These are phyloP conservation scores for Verticillium klebahnii DNA, from an alignment of 2,329 filamentous ascomycete species.

Conservation along the genomic window DNA sequence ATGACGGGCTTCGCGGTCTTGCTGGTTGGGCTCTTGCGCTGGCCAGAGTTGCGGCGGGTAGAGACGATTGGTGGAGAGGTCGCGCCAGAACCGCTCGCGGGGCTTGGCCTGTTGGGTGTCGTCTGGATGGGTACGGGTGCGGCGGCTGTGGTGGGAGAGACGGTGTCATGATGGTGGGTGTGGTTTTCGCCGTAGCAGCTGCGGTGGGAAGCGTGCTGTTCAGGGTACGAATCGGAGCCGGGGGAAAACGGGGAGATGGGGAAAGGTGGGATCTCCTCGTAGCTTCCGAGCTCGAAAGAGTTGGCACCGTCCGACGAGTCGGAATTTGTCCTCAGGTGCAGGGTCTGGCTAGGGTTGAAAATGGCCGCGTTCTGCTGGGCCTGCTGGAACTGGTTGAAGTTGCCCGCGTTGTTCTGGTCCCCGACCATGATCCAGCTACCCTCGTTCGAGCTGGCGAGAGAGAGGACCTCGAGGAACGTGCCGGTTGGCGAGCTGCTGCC, in stretches of 20 bases:
- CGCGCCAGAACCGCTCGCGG: conserved; percentile 56
- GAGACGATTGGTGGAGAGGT: conserved; percentile 59
- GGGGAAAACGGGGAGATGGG: conserved; percentile 79
- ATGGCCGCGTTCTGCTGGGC: conserved; percentile 58
- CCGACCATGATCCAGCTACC: conserved; percentile 78
- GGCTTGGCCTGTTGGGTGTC: conserved; percentile 54
- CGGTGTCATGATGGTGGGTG: conserved; percentile 38
- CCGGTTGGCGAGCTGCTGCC: conserved; percentile 41
- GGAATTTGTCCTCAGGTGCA: conserved; percentile 83
- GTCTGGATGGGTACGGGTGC: conserved; percentile 67
- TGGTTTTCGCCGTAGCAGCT: conserved; percentile 58
- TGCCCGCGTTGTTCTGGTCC: conserved; percentile 53
- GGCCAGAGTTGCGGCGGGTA: conserved; percentile 63
- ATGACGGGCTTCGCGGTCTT: conserved; percentile 83
- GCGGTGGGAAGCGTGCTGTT: conserved; percentile 50
- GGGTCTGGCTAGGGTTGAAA: conserved; percentile 86
- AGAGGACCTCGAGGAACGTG: conserved; percentile 77
- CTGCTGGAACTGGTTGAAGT: conserved; percentile 58
- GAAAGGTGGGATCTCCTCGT: conserved; percentile 70
- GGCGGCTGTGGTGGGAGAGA: conserved; percentile 65
- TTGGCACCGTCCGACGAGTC: conserved; percentile 73
- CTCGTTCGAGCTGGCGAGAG: conserved; percentile 74
- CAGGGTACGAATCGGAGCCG: conserved; percentile 68
- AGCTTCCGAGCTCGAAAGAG: conserved; percentile 68
- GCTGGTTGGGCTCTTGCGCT: conserved; percentile 70